These are phyloP conservation scores for Phaeosphaeria sp. DNA, from an alignment of 2,329 filamentous ascomycete species.

Conservation along the genomic window DNA sequence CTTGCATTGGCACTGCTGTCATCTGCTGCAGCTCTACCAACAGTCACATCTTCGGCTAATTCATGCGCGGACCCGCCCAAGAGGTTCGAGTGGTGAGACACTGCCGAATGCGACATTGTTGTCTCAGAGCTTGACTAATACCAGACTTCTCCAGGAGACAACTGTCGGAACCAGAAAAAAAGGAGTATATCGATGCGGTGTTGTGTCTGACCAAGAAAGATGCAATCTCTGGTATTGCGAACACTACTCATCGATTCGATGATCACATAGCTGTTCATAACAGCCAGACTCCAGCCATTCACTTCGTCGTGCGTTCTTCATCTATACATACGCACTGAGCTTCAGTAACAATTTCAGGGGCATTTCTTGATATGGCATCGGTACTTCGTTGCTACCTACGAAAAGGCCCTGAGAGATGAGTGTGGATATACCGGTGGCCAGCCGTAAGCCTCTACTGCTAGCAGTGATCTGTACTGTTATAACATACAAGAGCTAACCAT, in stretches of 20 bases:
- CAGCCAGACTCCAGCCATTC: conserved; percentile 28
- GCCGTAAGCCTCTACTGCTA: conserved; percentile 38
- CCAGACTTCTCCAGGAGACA: conserved; percentile 18
- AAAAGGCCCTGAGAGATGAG: conserved; percentile 29
- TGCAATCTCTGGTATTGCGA: conserved; percentile 22
- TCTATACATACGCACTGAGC: neutral
- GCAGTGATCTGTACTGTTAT: neutral
- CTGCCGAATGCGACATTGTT: neutral
- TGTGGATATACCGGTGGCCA: conserved; percentile 33
- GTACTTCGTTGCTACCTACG: conserved; percentile 29
- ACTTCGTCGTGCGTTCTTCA: conserved; percentile 19
- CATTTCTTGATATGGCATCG: conserved; percentile 34
- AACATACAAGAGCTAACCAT: neutral
- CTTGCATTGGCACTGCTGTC: conserved; percentile 14
- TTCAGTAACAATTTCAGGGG: neutral
- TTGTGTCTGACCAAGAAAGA: conserved; percentile 25
- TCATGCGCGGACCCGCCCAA: conserved; percentile 19
- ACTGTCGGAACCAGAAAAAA: conserved; percentile 20
- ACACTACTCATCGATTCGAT: conserved; percentile 29
- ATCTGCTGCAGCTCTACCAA: conserved; percentile 13
- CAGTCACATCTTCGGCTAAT: neutral
- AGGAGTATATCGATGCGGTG: conserved; percentile 33
- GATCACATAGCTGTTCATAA: conserved; percentile 31
- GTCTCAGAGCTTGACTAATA: neutral
- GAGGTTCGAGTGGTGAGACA: conserved; percentile 23